Evolutionary conservation across 176 grass and related monocot genomes (phyloP).

Genomic region (Oryza glaberrima): DNA sequence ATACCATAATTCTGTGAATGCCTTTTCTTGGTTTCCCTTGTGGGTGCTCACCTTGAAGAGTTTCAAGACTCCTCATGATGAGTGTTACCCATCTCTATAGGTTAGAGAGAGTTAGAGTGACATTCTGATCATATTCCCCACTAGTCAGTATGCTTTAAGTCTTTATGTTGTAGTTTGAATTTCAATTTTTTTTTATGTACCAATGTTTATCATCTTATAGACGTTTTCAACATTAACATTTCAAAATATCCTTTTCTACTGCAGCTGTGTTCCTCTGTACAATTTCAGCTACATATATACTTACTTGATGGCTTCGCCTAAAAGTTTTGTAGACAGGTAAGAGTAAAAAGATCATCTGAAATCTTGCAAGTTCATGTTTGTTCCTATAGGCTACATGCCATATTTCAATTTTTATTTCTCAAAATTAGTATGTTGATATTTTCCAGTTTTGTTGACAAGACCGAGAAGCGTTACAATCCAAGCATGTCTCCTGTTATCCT

Average conservation of each 20-base stretch:
- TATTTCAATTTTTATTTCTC: conserved; percentile 33
- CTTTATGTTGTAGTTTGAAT: not conserved
- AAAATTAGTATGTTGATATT: conserved; percentile 30
- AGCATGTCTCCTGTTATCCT: conserved; percentile 83
- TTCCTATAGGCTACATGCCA: not conserved
- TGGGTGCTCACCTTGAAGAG: not conserved
- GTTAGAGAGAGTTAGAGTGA: not conserved
- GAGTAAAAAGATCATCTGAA: conserved; percentile 8
- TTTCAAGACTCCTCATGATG: not conserved
- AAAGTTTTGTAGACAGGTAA: conserved; percentile 95
- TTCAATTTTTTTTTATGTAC: conserved; percentile 6
- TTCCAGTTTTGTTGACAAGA: conserved; percentile 84
- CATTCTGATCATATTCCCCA: conserved; percentile 13
- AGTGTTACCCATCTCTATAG: not conserved
- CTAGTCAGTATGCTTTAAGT: not conserved
- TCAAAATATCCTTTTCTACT: conserved; percentile 43
- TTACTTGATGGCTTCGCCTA: conserved; percentile 88
- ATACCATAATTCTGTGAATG: not conserved
- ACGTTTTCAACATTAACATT: conserved; percentile 22
- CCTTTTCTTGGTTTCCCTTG: not conserved
- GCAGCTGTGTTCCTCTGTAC: conserved; percentile 94
- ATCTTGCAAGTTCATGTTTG: conserved; percentile 22
- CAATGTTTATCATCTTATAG: not conserved
- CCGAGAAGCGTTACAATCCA: conserved; percentile 74
- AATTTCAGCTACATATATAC: conserved; percentile 96